Conservation (phyloP, 2,329 filamentous ascomycete genomes). For the Sporothrix humicola region DNA sequence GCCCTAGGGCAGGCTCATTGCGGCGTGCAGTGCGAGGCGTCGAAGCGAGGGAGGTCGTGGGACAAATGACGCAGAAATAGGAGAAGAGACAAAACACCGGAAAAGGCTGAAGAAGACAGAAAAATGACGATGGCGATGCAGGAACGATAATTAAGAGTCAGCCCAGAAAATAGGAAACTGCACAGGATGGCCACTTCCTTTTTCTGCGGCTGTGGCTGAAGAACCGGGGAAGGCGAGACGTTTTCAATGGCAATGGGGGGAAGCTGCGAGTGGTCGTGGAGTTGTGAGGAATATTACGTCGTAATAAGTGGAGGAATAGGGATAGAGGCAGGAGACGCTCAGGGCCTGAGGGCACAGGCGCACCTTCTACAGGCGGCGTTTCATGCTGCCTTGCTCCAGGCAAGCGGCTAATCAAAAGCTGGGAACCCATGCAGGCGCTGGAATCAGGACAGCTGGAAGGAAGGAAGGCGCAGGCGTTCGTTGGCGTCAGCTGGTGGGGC, state of each 20-base stretch:
- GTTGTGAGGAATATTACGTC: not conserved
- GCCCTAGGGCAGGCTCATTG: conserved; percentile 15
- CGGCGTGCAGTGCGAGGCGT: conserved; percentile 10
- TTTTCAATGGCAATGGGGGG: conserved; percentile 3
- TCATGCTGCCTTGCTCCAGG: conserved; percentile 23
- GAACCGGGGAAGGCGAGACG: conserved; percentile 26
- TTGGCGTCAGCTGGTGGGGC: conserved; percentile 23
- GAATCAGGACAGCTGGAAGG: conserved; percentile 26
- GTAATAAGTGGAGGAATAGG: not conserved
- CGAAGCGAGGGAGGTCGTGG: conserved; percentile 1
- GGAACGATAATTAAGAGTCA: not conserved
- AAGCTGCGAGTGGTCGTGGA: not conserved
- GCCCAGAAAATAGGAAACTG: not conserved
- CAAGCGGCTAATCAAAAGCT: conserved; percentile 5
- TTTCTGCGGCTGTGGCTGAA: conserved; percentile 16
- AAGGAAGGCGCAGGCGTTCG: not conserved
- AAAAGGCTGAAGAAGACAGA: not conserved
- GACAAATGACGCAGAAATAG: not conserved
- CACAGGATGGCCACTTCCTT: not conserved
- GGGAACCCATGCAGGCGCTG: conserved; percentile 4
- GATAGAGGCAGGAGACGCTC: conserved; percentile 5
- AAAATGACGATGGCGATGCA: not conserved
- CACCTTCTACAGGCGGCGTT: conserved; percentile 26
- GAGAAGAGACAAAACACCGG: not conserved
- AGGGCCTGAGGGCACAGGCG: not conserved